Conservation (phyloP, 2,329 filamentous ascomycete genomes). For the Lasiodiplodia sp. region DNA sequence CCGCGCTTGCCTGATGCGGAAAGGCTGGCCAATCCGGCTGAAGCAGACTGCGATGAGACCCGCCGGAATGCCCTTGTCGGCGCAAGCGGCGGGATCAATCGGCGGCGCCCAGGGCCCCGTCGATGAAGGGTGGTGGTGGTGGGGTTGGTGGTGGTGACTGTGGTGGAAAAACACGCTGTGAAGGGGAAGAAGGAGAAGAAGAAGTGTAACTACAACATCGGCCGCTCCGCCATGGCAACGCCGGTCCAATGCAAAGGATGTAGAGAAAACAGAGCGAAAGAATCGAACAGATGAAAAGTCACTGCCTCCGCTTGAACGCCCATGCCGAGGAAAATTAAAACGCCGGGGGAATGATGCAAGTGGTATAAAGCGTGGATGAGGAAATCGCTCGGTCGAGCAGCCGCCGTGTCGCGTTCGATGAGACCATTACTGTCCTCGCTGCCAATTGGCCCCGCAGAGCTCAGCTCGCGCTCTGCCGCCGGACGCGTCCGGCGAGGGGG, state of each 20-base stretch:
- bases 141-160: no score
- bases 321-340: conserved; percentile 25
- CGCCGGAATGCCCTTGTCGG: not conserved
- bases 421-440: conserved; percentile 17
- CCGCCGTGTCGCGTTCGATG: conserved; percentile 22
- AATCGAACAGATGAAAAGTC: conserved; percentile 8
- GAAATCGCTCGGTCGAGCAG: conserved; percentile 29
- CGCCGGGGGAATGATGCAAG: conserved; percentile 28
- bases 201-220: conserved; percentile 10
- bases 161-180: conserved; percentile 1
- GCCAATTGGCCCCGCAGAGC: conserved; percentile 10
- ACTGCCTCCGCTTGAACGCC: conserved; percentile 27
- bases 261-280: conserved; percentile 26
- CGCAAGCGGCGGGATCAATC: conserved; percentile 12
- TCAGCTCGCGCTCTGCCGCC: conserved; percentile 7
- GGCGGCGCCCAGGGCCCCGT: not conserved
- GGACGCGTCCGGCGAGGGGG: conserved; percentile 2
- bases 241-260: conserved; percentile 25
- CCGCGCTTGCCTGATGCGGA: not conserved
- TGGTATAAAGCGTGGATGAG: conserved; percentile 30
- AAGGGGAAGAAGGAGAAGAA: not conserved
- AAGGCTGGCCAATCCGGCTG: not conserved
- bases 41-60: conserved; percentile 9
- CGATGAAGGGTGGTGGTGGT: not conserved
- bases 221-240: conserved; percentile 19